Evolutionary conservation across 331 rosid species (phyloP), one percentile per base, ranked within the genome.

Genomic region (Quercus phellos): DNA sequence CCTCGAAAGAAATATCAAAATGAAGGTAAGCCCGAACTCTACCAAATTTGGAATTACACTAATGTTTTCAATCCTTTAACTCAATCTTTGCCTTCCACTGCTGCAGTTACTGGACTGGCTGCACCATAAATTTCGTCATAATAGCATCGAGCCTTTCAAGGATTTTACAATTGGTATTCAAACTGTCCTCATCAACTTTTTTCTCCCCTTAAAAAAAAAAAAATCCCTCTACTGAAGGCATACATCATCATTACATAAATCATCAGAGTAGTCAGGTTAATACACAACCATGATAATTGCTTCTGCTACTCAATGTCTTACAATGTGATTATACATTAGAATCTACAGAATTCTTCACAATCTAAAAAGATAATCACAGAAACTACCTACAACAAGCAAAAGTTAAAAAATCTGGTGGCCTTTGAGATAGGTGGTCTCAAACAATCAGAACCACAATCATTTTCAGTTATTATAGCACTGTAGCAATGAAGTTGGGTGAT

Each of bases 41-140:
- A 51, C 70, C 58, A 76, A 84, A 60, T 51, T 81, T 66, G 16
- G 26, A 51, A 78, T 70, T 51, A n/a, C 71, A 68, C 26, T 29
- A 63, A 51, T 66, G 75, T 74, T 77, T 87, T 60, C 80, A 46
- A 42, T 76, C 77, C 66, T 78, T 80, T 34, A 30, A 61, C 87
- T 78, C 81, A 54, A 81, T 70, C 64, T 74, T 77, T 70, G 74
- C 73, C 70, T 79, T 77, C 75, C 55, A 73, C 87, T 83, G 55
- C 77, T 90, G 97, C 98, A 92, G 99, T 77, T 94, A 55, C 77
- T 92, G 68, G 94, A 88, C 29, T 94, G 98, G 99, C 86, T 88
- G 89, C 95, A 88, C 85, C 88, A 88, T 72, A 92, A 86, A 83
- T 85, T 92, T 90, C 84, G 82, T 90, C 90, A 87, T 51, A 80